A percentile compares a stretch with the other conserved stretches of the same genome.
Evolutionary conservation across 352 stramenopile species (phyloP).

Genomic region (Phytophthora parvispora): DNA sequence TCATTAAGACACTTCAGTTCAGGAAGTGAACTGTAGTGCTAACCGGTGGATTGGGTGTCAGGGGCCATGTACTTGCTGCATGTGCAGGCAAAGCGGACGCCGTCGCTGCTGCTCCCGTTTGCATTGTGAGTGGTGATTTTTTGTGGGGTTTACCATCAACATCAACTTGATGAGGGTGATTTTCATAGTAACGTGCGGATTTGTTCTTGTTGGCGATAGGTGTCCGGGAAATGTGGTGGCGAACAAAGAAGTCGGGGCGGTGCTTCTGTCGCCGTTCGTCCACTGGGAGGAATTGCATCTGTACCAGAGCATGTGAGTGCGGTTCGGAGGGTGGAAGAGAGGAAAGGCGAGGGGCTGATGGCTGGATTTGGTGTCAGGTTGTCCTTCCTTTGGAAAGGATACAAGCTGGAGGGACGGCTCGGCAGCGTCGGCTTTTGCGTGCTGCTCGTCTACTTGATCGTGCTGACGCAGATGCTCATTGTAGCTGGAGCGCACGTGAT

Average conservation of each 20-base stretch:
- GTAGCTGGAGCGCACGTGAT: constrained; percentile 52
- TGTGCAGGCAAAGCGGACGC: constrained; percentile 55
- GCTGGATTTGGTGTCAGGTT: constrained; percentile 52
- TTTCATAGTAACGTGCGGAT: neutral
- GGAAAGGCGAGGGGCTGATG: constrained; percentile 10
- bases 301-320: constrained; percentile 91
- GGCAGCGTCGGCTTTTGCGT: constrained; percentile 62
- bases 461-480: constrained; percentile 72
- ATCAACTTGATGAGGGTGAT: neutral
- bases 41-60: constrained; percentile 9
- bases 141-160: too few relatives aligned
- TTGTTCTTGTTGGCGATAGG: constrained; percentile 34
- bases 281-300: constrained; percentile 90
- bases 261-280: constrained; percentile 83
- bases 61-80: constrained; percentile 68
- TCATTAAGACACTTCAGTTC: constrained; percentile 4
- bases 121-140: constrained; percentile 51
- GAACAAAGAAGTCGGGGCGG: constrained; percentile 43
- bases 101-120: constrained; percentile 44
- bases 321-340: neutral
- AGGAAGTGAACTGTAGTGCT: neutral
- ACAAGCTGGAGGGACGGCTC: constrained; percentile 73
- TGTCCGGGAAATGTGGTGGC: constrained; percentile 72
- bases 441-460: constrained; percentile 61
- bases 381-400: constrained; percentile 89